Base-by-base conservation (phyloP, 2,329 filamentous ascomycete genomes). In the Scedosporium apiospermum region DNA sequence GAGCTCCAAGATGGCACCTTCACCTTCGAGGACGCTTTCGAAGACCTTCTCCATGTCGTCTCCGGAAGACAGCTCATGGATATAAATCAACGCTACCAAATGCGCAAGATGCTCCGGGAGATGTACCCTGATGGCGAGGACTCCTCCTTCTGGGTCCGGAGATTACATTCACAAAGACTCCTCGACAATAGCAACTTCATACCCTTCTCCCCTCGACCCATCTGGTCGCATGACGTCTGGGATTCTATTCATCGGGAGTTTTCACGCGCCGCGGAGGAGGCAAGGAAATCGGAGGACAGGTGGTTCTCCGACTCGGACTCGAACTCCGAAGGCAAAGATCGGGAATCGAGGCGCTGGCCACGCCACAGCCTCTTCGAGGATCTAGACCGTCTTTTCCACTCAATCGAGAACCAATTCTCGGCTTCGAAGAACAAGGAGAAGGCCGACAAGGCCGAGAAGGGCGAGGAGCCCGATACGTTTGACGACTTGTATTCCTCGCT, bases 21-120 rank as follows among this genome's bases (percentile, higher is more conserved):
- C 67, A 81, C 79, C 7, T 85, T 83, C 65, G 74, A 79, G 38
- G 82, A 85, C 65, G 82, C 82, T 57, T 84, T 85, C 65, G 82
- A 85, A 67, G 82, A 85, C 65, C 76, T 86, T 16, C 73, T 85
- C 12, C 72, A 73, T n/a, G 75, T 77, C 18, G 76, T 75, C n/a
- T 74, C 76, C 14, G 77, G 76, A 3, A 71, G 73, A 6, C 69
- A 71, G 2, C 69, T 84, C 21, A 73, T 75, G 4, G 73, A 78
- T 21, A 75, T 81, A 23, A 65, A 66, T 12, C 69, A 67, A 1
- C 71, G 71, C 55, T 70, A 74, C 62, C 68, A 73, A 41, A 72
- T 76, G 65, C 71, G 73, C 58, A 71, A 68, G 63, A 70, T 77
- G 12, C 68, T 78, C 51, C 69, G 69, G 23, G 69, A 71, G 9